Evolutionary conservation across 371 early-diverging fungal species (phyloP), one percentile per base, ranked within the genome.

Genomic region (Actinomortierella wolfii): DNA sequence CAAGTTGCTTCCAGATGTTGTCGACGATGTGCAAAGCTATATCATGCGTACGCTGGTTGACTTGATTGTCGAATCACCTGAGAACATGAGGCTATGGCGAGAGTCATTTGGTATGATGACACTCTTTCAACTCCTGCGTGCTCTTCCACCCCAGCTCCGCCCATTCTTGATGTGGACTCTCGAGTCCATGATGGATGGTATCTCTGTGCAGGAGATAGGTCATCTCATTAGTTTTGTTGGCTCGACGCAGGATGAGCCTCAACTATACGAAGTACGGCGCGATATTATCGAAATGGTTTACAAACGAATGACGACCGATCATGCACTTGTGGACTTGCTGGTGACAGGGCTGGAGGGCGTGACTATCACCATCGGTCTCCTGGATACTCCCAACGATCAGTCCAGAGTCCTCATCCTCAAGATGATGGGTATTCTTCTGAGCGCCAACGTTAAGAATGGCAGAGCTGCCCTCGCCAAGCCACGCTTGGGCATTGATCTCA

Each of bases 361-460:
- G 28, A 71, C 68, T 8, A 68, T 76, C 11, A 24, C 76, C 46
- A 76, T 73, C n/a, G 70, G 66, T 11, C 45, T 78, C 5, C 54
- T 78, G 44, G 76, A 78, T 41, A 63, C 71, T 2, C 76, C 76
- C 15, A 76, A 76, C 44, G 78, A 78, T 34, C 71, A 68, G 42
- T 76, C 76, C 24, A 54, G 78, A 26, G 56, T 76, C 47, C 24
- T 73, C 34, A 26, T 76, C 18, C 51, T 78, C 23, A 78, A 78
- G 56, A 76, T 78, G 76, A 76, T 78, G 9, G 78, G 78, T 6
- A 73, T 76, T 39, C 61, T 78, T 15, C 59, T 78, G 51, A 78
- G 73, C 46, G 71, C 71, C 57, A 78, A 78, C 61, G 58, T 71
- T 18, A 76, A 76, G 51, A 67, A 76, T n/a, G 76, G 76, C 17